Evolutionary conservation across 768 basidiomycete genomes (phyloP).

Genomic region (Mrakia gelida): DNA sequence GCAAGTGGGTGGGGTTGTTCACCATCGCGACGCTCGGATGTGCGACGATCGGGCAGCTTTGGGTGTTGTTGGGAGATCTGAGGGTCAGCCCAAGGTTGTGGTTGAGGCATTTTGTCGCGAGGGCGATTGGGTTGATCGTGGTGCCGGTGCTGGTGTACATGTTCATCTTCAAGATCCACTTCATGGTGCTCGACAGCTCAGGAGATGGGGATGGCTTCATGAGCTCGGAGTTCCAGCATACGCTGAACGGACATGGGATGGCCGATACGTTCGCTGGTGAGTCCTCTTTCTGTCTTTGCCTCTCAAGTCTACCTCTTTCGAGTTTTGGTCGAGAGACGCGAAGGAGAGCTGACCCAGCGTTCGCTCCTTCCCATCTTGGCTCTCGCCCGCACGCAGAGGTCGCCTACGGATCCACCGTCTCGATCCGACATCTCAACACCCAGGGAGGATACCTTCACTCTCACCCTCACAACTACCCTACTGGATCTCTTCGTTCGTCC

Average conservation of each 20-base stretch:
- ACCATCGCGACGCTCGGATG: slow-evolving; percentile 91
- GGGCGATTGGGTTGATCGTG: slow-evolving; percentile 82
- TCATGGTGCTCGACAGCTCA: slow-evolving; percentile 76
- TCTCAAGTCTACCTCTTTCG: no score
- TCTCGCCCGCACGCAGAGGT: slow-evolving; percentile 55
- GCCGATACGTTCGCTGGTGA: slow-evolving; percentile 82
- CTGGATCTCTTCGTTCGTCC: slow-evolving; percentile 76
- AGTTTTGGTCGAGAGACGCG: neutral
- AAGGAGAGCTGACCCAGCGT: neutral
- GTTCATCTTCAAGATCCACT: slow-evolving; percentile 94
- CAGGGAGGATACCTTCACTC: slow-evolving; percentile 99
- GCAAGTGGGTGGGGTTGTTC: slow-evolving; percentile 98
- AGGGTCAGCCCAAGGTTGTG: slow-evolving; percentile 70
- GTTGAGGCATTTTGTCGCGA: slow-evolving; percentile 77
- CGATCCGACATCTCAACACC: slow-evolving; percentile 87
- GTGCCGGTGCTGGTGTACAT: slow-evolving; percentile 88
- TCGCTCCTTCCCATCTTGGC: slow-evolving; percentile 4
- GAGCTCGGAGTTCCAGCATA: slow-evolving; percentile 98
- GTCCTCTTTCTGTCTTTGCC: slow-evolving; percentile 35
- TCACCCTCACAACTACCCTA: slow-evolving; percentile 81
- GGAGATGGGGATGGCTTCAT: slow-evolving; percentile 99
- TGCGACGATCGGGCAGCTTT: slow-evolving; percentile 77
- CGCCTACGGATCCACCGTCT: slow-evolving; percentile 72
- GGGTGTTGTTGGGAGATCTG: slow-evolving; percentile 82
- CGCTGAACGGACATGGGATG: slow-evolving; percentile 83